phyloP scores from a whole-genome alignment of 2,329 filamentous ascomycete genomes.

The Diaporthe caulivora region DNA sequence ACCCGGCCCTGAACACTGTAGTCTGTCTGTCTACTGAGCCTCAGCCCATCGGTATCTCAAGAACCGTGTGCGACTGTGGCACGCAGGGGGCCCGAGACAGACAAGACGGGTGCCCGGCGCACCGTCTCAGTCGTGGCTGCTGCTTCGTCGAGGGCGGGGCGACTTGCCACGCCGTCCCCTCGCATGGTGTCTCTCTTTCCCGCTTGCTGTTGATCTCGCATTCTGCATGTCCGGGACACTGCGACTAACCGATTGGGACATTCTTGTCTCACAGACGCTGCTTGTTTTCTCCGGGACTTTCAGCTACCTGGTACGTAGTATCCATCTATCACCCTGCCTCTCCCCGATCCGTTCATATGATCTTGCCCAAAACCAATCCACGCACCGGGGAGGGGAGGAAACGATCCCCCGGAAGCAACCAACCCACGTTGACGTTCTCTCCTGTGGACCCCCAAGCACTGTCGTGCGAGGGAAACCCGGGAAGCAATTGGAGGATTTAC shows the following conservation, averaged over 20 bases:
- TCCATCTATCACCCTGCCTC: not conserved
- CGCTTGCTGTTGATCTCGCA: constrained; percentile 45
- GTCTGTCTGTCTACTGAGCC: constrained; percentile 2
- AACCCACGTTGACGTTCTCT: constrained; percentile 9
- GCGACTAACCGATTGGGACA: constrained; percentile 47
- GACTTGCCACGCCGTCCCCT: constrained; percentile 11
- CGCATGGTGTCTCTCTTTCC: constrained; percentile 34
- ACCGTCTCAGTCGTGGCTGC: constrained; percentile 45
- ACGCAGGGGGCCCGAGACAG: constrained; percentile 10
- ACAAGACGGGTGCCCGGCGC: not conserved
- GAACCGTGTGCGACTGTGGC: constrained; percentile 23
- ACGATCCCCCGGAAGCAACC: not conserved
- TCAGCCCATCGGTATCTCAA: constrained; percentile 22
- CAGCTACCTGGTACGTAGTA: constrained; percentile 79
- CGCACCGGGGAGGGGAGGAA: too few relatives aligned
- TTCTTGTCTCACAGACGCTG: constrained; percentile 69
- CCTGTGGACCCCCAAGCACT: constrained; percentile 14
- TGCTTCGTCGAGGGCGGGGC: constrained; percentile 43
- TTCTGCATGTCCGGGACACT: constrained; percentile 49
- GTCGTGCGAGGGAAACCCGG: not conserved
- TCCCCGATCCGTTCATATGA: not conserved
- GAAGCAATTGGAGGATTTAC: constrained; percentile 44
- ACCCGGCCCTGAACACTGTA: not conserved
- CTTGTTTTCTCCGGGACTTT: constrained; percentile 88
- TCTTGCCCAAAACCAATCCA: not conserved